Percentiles rank a stretch among this genome's conserved stretches.
phyloP scores from a whole-genome alignment of 169 alveolate species.

The Ichthyophthirius multifiliis region DNA sequence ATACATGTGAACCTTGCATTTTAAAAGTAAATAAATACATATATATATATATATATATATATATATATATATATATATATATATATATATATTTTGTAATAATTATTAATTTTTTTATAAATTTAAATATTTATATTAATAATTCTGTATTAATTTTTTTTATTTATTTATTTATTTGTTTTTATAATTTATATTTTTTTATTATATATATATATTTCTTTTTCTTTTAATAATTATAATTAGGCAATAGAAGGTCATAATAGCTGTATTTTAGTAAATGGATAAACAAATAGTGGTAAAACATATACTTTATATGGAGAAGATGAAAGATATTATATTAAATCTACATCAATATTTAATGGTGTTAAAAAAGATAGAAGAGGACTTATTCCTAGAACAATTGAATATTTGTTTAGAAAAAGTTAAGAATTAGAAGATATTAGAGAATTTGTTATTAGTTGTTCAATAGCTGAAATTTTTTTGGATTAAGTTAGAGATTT shows the following conservation, averaged over 20 bases:
- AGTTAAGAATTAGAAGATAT: slow-evolving; percentile 43
- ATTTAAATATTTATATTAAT: neutral
- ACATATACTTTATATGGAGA: slow-evolving; percentile 34
- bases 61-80: neutral
- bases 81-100: neutral
- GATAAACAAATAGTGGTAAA: slow-evolving; percentile 46
- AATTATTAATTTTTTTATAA: neutral
- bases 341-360: neutral
- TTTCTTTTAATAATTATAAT: neutral
- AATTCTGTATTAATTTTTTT: neutral
- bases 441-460: slow-evolving; percentile 33
- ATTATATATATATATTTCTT: neutral
- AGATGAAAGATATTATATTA: slow-evolving; percentile 6
- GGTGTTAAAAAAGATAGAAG: slow-evolving; percentile 19
- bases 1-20: slow-evolving; percentile 21
- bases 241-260: slow-evolving; percentile 38
- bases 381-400: slow-evolving; percentile 18
- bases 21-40: neutral
- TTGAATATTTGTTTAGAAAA: slow-evolving; percentile 25
- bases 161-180: neutral
- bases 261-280: slow-evolving; percentile 29
- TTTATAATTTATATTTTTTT: too few relatives aligned
- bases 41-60: neutral
- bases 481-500: slow-evolving; percentile 41
- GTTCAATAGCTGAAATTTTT: slow-evolving; percentile 25